Base-by-base conservation (phyloP, 2,329 filamentous ascomycete species). In the Microdochium paspali region DNA sequence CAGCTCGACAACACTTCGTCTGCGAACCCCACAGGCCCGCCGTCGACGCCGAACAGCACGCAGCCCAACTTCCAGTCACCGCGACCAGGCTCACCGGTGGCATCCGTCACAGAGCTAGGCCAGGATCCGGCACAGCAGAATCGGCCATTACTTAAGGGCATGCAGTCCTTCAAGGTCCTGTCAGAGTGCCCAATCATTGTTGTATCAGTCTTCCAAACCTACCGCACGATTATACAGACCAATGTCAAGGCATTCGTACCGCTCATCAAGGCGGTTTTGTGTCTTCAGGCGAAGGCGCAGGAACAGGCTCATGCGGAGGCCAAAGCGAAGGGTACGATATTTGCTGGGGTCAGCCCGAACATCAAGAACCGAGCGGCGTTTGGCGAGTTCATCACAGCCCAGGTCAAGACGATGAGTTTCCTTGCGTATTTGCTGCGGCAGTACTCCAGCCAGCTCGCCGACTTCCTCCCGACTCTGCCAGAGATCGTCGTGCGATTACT, bases 351-450 rank as follows among this genome's bases (percentile, higher is more conserved):
- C 46, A 95, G 89, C 67, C 87, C 87, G 44, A 87, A 89, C 49
- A 96, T 99, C 60, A 91, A 89, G 67, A 95, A 97, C 58, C 78
- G 90, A 49, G 86, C 86, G 12, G 91, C 90, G 1, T 99, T 97
- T 69, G 93, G 91, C 30, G 94, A 98, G 58, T 95, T 97, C 55
- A 94, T 98, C 54, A 97, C 90, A 0, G 90, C 91, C 1, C 94
- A 99, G 64, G 93, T 98, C 15, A 97, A 99, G 72, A 97, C 91
- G 0, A 97, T 98, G 91, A 97, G 90, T 59, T 98, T 98, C 59
- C 66, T 98, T 55, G 94, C 94, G 1, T 98, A 97, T 61, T 71
- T 98, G 1, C 76, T 98, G 12, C 76, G 93, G 40, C 85, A 94
- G 44, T 95, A 96, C 64, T 83, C 90, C 2, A 84, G 86, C 49